phyloP scores from a whole-genome alignment of 2,329 filamentous ascomycete species.

The Trichothecium sympodiale region DNA sequence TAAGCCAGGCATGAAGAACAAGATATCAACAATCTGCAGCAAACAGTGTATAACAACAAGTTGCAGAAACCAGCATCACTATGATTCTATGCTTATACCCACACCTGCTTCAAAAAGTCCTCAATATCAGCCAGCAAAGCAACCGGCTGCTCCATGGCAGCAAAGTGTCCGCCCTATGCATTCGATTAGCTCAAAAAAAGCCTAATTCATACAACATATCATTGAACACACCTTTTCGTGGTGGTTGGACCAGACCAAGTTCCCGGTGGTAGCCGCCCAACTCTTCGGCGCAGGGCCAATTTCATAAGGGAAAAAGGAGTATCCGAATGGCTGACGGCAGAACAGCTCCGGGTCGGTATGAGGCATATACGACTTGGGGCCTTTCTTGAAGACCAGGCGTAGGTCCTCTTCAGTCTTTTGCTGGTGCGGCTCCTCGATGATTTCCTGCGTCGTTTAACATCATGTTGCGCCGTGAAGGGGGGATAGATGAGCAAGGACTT shows the following conservation, averaged over 20 bases:
- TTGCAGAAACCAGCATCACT: no score
- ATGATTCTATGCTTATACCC: no score
- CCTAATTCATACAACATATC: no score
- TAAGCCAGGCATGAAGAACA: no score
- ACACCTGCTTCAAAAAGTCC: constrained; percentile 19
- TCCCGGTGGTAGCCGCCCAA: constrained; percentile 20
- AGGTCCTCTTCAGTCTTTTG: constrained; percentile 9
- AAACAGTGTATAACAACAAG: no score
- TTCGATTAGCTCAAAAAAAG: no score
- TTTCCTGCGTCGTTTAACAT: constrained; percentile 1
- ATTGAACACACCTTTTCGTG: constrained; percentile 7
- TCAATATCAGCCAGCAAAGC: constrained; percentile 31
- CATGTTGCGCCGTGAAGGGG: not conserved
- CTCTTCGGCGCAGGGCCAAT: constrained; percentile 23
- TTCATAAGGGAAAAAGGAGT: constrained; percentile 31
- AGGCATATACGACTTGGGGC: no score
- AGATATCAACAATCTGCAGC: no score
- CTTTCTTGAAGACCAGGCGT: constrained; percentile 12
- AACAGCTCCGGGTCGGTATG: no score
- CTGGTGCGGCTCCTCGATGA: no score
- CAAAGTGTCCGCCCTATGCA: constrained; percentile 39
- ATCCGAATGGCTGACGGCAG: constrained; percentile 27
- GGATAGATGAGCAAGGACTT: not conserved
- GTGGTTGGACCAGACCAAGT: constrained; percentile 22
- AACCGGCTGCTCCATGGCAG: constrained; percentile 29